Conservation (phyloP, 768 basidiomycete genomes). For the Mycena epipterygia region DNA sequence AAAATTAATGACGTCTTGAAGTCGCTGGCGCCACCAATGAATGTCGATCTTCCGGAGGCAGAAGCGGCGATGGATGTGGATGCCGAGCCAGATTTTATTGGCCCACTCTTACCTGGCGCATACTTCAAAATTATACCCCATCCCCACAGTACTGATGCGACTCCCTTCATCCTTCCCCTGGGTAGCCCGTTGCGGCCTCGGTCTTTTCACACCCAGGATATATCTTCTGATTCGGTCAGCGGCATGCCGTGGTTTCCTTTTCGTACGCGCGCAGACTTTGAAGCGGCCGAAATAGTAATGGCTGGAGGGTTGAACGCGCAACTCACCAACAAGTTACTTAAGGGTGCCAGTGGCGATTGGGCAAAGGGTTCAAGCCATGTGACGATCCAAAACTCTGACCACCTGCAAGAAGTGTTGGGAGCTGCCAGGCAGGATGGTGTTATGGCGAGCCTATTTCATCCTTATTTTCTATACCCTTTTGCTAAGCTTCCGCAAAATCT, state of each 20-base stretch:
- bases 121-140: neutral
- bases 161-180: neutral
- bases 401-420: conserved; percentile 36
- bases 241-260: neutral
- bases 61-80: neutral
- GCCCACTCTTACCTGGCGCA: neutral
- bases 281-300: conserved; percentile 38
- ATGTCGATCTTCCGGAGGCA: too few species aligned
- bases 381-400: conserved; percentile 37
- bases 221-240: neutral
- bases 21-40: too few species aligned
- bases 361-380: conserved; percentile 26
- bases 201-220: neutral
- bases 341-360: conserved; percentile 38
- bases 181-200: neutral
- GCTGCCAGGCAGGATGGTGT: conserved; percentile 39
- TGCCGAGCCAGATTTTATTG: neutral
- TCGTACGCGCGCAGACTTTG: neutral
- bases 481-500: neutral
- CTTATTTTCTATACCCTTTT: conserved; percentile 8
- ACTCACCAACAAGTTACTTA: conserved; percentile 27
- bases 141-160: neutral
- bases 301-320: conserved; percentile 21
- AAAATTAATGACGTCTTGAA: too few species aligned
- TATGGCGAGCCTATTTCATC: conserved; percentile 35